These are phyloP conservation scores for Gymnopus androsaceus DNA, from an alignment of 1,284 basidiomycete genomes.

Conservation along the genomic window DNA sequence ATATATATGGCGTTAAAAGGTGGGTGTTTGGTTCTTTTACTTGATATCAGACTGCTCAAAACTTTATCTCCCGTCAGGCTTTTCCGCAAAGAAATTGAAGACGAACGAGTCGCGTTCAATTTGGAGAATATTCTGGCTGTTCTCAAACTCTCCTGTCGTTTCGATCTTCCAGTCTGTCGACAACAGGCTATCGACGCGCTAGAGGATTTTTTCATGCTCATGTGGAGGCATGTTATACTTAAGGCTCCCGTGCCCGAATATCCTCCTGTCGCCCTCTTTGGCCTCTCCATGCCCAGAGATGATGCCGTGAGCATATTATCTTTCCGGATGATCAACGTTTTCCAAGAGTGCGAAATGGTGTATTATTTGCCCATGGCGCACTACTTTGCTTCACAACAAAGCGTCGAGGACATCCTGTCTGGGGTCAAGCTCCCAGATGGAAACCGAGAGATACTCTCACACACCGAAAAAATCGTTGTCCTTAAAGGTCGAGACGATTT, in stretches of 20 bases:
- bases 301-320: constrained; percentile 20
- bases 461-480: constrained; percentile 14
- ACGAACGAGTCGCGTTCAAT: neutral
- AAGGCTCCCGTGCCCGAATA: neutral
- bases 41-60: neutral
- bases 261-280: constrained; percentile 19
- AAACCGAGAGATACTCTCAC: constrained; percentile 4
- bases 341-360: constrained; percentile 18
- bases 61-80: neutral
- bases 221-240: neutral
- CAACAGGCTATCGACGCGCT: neutral
- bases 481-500: constrained; percentile 23
- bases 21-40: constrained; percentile 13
- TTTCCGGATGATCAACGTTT: constrained; percentile 23
- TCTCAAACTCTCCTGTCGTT: neutral
- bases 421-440: constrained; percentile 21
- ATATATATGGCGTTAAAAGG: constrained; percentile 22
- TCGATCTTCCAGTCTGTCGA: constrained; percentile 2
- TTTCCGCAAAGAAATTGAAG: neutral
- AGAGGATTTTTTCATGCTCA: neutral
- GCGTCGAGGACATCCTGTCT: constrained; percentile 21
- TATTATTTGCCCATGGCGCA: constrained; percentile 25
- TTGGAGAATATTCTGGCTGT: neutral
- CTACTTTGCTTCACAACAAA: constrained; percentile 26
- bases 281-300: constrained; percentile 15